Evolutionary conservation across 139 green algal species (phyloP).

Genomic region (Marvania coccoides): DNA sequence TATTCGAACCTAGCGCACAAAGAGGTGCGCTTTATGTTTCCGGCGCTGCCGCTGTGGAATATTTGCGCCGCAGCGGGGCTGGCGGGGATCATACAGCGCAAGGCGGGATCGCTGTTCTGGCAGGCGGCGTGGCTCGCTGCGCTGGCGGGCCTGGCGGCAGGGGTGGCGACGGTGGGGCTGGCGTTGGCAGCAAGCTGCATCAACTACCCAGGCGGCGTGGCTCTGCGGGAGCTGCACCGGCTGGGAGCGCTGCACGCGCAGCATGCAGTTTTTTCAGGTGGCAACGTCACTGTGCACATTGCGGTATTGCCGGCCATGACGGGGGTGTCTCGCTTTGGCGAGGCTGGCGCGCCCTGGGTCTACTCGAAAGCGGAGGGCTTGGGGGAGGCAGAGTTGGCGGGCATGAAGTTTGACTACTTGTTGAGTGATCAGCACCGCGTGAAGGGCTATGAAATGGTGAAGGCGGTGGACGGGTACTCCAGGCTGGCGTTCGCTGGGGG

Average conservation of each 20-base stretch:
- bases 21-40: slow-evolving; percentile 78
- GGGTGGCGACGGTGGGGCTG: not conserved
- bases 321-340: slow-evolving; percentile 59
- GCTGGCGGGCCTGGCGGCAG: not conserved
- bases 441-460: slow-evolving; percentile 17
- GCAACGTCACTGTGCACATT: slow-evolving; percentile 50
- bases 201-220: slow-evolving; percentile 67
- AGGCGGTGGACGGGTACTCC: slow-evolving; percentile 17
- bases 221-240: slow-evolving; percentile 42
- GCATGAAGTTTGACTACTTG: slow-evolving; percentile 31
- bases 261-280: not conserved
- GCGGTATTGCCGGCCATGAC: slow-evolving; percentile 56
- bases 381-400: not conserved
- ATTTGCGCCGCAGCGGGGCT: slow-evolving; percentile 46
- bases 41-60: slow-evolving; percentile 67
- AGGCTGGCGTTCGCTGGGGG: not conserved
- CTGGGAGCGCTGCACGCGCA: not conserved
- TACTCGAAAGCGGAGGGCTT: slow-evolving; percentile 52
- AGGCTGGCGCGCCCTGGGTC: slow-evolving; percentile 31
- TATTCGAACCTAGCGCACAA: slow-evolving; percentile 78
- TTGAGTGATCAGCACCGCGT: slow-evolving; percentile 21
- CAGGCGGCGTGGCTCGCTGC: not conserved
- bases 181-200: slow-evolving; percentile 10
- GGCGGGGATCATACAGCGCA: slow-evolving; percentile 8
- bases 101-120: not conserved